Conservation (phyloP, 345 rosid genomes). For the Excoecaria agallocha region DNA sequence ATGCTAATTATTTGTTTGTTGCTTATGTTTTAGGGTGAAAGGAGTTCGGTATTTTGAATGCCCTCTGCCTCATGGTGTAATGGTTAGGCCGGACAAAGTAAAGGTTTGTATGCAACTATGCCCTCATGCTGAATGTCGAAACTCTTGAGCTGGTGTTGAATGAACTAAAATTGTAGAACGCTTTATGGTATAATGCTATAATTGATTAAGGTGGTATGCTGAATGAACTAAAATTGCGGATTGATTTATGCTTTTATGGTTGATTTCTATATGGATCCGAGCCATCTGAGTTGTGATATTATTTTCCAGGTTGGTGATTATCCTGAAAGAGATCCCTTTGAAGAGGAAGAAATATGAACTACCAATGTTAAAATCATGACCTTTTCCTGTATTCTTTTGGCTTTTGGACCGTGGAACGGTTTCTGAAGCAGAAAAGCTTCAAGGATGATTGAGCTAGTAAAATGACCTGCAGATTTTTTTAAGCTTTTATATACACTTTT, state of each 20-base stretch:
- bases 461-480: no score
- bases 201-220: not conserved
- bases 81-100: slow-evolving; percentile 90
- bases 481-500: no score
- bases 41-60: slow-evolving; percentile 70
- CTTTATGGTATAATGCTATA: not conserved
- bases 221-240: not conserved
- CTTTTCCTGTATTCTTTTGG: not conserved
- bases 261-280: slow-evolving; percentile 1
- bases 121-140: not conserved
- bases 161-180: not conserved
- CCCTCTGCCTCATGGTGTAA: slow-evolving; percentile 73
- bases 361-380: not conserved
- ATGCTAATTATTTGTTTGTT: slow-evolving; percentile 2
- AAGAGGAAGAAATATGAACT: slow-evolving; percentile 71
- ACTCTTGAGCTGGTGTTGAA: not conserved
- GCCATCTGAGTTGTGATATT: not conserved
- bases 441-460: no score
- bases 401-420: no score
- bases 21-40: slow-evolving; percentile 58
- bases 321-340: slow-evolving; percentile 82
- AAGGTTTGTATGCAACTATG: slow-evolving; percentile 48
- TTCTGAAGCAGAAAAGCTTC: no score
- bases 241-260: no score
- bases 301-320: slow-evolving; percentile 74